These are phyloP conservation scores for Wickerhamomyces chambardii DNA, from an alignment of 805 yeast genomes.

Conservation along the genomic window DNA sequence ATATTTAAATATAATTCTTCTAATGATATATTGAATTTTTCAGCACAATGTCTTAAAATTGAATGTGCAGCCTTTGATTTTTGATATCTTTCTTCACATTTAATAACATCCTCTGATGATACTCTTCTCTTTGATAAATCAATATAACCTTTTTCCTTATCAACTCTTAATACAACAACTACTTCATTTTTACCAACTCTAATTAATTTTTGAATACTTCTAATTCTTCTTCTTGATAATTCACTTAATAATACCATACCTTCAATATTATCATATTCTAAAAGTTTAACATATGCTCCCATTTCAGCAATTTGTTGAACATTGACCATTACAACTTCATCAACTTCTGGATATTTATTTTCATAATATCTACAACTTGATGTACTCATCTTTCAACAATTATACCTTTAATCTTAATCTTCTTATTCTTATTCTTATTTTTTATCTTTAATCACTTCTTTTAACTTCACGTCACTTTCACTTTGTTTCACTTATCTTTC, in stretches of 20 bases:
- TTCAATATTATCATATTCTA: slow-evolving; percentile 96
- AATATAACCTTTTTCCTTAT: slow-evolving; percentile 96
- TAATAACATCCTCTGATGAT: slow-evolving; percentile 92
- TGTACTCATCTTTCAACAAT: slow-evolving; percentile 61
- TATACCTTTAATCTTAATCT: no score
- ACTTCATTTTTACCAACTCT: slow-evolving; percentile 98
- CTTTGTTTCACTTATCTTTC: no score
- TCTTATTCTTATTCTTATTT: no score
- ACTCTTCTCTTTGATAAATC: slow-evolving; percentile 97
- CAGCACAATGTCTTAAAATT: slow-evolving; percentile 97
- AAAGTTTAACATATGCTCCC: slow-evolving; percentile 96
- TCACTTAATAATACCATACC: slow-evolving; percentile 97
- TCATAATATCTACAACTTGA: slow-evolving; percentile 95
- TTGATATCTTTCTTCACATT: slow-evolving; percentile 96
- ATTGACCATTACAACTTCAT: slow-evolving; percentile 98
- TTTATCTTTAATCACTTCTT: no score
- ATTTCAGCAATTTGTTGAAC: slow-evolving; percentile 98
- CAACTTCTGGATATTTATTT: slow-evolving; percentile 97
- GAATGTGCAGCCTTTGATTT: slow-evolving; percentile 97
- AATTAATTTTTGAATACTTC: slow-evolving; percentile 94
- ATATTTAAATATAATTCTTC: slow-evolving; percentile 80
- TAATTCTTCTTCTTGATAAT: slow-evolving; percentile 95
- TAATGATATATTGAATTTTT: slow-evolving; percentile 82
- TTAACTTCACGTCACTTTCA: no score
- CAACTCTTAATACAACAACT: slow-evolving; percentile 95